Percentiles rank a stretch among this genome's conserved stretches.
Evolutionary conservation across 768 basidiomycete genomes (phyloP).

Genomic region (Mrakia gelida): DNA sequence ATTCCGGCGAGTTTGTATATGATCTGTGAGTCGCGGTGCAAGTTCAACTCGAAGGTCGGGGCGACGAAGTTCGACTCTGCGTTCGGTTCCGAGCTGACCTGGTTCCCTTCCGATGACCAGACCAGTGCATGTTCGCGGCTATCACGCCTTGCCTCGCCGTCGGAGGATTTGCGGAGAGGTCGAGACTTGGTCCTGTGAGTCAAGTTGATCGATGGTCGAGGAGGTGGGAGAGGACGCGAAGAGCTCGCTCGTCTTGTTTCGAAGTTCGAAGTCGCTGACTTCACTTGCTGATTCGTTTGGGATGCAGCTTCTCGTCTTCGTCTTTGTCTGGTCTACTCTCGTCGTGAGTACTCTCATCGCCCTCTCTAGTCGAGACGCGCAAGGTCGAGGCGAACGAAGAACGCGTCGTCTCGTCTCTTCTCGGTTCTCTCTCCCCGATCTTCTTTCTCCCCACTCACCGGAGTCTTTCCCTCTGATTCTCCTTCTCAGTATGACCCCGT

Average conservation of each 20-base stretch:
- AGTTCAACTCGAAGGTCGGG: not conserved
- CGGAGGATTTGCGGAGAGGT: conserved; percentile 73
- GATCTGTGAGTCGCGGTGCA: conserved; percentile 6
- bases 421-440: too few relatives aligned
- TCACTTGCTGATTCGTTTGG: too few relatives aligned
- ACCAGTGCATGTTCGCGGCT: conserved; percentile 47
- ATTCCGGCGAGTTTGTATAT: conserved; percentile 72
- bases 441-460: too few relatives aligned
- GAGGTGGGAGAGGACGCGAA: too few relatives aligned
- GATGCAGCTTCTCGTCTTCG: conserved; percentile 56
- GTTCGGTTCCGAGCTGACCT: not conserved
- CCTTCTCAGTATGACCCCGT: conserved; percentile 60
- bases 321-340: conserved; percentile 77
- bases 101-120: not conserved
- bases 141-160: conserved; percentile 35
- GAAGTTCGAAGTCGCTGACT: too few relatives aligned
- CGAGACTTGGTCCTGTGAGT: conserved; percentile 61
- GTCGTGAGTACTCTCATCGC: conserved; percentile 45
- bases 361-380: too few relatives aligned
- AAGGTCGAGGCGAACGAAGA: too few relatives aligned
- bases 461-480: too few relatives aligned
- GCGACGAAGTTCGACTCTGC: too few relatives aligned
- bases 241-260: too few relatives aligned
- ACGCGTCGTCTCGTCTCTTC: too few relatives aligned
- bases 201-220: too few relatives aligned